These are phyloP conservation scores for Neurospora pannonica DNA, from an alignment of 495 filamentous ascomycete genomes.

Conservation along the genomic window DNA sequence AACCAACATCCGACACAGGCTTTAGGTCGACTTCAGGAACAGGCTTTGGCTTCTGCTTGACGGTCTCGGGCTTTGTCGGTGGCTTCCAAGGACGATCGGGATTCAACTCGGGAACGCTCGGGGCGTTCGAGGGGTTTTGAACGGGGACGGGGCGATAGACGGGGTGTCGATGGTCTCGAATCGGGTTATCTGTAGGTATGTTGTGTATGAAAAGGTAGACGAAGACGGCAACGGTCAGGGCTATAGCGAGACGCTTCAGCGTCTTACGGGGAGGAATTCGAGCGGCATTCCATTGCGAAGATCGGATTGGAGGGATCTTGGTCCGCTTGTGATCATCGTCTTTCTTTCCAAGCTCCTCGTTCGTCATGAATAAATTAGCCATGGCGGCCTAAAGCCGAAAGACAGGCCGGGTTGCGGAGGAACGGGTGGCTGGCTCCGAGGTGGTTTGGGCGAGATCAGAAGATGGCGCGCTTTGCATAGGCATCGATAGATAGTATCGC, in stretches of 20 bases:
- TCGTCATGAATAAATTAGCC: conserved; percentile 24
- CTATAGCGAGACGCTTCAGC: conserved; percentile 28
- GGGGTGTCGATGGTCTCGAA: conserved; percentile 22
- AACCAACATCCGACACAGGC: conserved; percentile 11
- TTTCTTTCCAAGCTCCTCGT: conserved; percentile 40
- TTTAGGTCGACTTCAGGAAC: background rate
- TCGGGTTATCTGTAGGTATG: conserved; percentile 27
- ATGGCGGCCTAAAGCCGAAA: background rate
- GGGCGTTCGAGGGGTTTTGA: conserved; percentile 10
- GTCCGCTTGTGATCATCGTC: conserved; percentile 39
- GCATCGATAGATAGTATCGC: background rate
- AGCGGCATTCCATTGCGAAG: conserved; percentile 23
- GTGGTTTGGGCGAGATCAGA: background rate
- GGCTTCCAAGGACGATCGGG: conserved; percentile 4
- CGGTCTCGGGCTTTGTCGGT: background rate
- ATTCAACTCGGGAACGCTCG: conserved; percentile 13
- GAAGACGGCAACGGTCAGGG: conserved; percentile 17
- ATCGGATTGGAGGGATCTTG: conserved; percentile 12
- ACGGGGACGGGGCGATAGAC: conserved; percentile 14
- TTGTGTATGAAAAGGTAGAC: conserved; percentile 37
- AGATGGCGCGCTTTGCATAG: background rate
- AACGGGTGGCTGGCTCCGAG: background rate
- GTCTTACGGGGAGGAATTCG: conserved; percentile 26
- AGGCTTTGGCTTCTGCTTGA: background rate
- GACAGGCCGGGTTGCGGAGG: background rate